phyloP scores from a whole-genome alignment of 148 eudicot species.

The Persicaria maculosa region DNA sequence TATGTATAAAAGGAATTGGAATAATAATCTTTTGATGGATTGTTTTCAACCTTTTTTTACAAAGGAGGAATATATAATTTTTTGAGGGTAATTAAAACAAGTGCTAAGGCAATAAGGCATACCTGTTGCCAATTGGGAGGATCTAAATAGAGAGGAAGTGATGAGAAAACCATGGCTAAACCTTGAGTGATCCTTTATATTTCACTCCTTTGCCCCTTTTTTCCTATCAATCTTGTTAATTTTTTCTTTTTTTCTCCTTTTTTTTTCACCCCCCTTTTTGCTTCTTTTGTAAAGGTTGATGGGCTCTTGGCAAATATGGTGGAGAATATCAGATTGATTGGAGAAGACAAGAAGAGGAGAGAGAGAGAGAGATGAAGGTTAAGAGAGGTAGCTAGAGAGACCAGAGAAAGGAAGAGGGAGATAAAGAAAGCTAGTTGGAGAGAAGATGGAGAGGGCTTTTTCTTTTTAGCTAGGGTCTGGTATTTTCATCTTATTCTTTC shows the following conservation, averaged over 20 bases:
- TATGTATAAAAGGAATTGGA: neutral
- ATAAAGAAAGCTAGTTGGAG: constrained; percentile 18
- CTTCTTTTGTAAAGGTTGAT: constrained; percentile 34
- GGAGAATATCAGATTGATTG: constrained; percentile 44
- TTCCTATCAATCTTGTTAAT: neutral
- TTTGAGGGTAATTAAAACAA: neutral
- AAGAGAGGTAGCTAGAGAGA: constrained; percentile 18
- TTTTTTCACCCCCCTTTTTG: neutral
- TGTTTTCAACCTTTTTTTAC: no score
- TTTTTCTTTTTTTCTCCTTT: no score
- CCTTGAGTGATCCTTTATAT: neutral
- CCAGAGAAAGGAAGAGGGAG: constrained; percentile 1
- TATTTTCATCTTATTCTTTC: neutral
- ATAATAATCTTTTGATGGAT: neutral
- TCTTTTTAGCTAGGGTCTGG: neutral
- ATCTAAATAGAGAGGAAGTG: constrained; percentile 60
- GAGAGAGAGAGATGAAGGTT: constrained; percentile 9
- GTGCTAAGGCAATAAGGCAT: no score
- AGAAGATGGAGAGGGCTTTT: neutral
- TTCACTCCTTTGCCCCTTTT: neutral
- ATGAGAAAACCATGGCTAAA: constrained; percentile 51
- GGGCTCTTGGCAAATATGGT: constrained; percentile 36
- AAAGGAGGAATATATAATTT: neutral
- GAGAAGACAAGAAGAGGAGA: constrained; percentile 19
- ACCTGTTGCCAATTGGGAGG: constrained; percentile 78